Evolutionary conservation across 2,329 filamentous ascomycete species (phyloP), one percentile per base, ranked within the genome.

Genomic region (Fusarium sarcochroum): DNA sequence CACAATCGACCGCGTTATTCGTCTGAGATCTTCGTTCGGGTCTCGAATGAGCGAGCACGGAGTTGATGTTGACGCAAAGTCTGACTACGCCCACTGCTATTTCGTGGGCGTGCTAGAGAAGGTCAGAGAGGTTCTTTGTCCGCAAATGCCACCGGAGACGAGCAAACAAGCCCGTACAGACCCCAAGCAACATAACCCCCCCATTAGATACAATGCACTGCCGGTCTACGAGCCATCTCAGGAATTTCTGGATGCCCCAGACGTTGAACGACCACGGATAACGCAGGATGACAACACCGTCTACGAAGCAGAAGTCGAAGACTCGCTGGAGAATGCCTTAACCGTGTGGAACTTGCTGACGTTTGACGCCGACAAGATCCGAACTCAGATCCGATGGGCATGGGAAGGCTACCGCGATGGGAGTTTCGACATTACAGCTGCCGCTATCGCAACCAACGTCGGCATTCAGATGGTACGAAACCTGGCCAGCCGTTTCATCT

Each of bases 401-500:
- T 64, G 41, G 50, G 11, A 42, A 15, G 27, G 41, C 15, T 47
- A 52, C 2, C 18, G 25, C 1, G 18, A 51, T 3, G 20, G 34
- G 1, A 30, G 10, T 1, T 18, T 64, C 3, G 57, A 62, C 14
- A 21, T 62, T 3, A 38, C 57, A 6, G 34, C 35, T 30, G 40
- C 23, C 14, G 57, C 41, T 20, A 8, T 65, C 6, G 38, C 32
- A 15, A 49, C 58, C 18, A 48, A 65, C 10, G 20, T 25, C 3
- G 62, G 32, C 3, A 41, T 54, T 2, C 32, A 57, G 3, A 45
- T 51, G 23, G 25, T 48, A 10, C 23, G 35, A 9, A 34, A 34
- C 4, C n/a, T 47, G 3, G 45, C 42, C 7, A 27, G 18, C 3
- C 13, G 37, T 8, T 42, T 25, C 2, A 37, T 15, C 4, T 8